Evolutionary conservation across 2,329 filamentous ascomycete genomes (phyloP), one percentile per base, ranked within the genome.

Genomic region (Nannizziopsis barbatae): DNA sequence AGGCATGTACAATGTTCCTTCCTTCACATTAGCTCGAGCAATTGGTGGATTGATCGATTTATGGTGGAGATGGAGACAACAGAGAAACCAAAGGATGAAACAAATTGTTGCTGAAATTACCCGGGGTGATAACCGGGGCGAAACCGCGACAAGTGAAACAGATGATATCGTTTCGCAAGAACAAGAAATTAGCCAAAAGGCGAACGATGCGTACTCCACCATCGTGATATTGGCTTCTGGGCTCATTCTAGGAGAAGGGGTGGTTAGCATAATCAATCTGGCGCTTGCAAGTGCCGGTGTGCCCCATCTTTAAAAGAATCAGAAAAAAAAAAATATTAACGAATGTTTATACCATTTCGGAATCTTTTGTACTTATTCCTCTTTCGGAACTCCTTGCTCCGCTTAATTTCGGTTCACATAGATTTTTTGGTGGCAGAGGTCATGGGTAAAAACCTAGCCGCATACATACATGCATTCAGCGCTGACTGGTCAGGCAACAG

Each of bases 1-100:
- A 58, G 89, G 92, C 42, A 98, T 98, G 80, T 98, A 96, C 68
- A 98, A 96, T 59, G 87, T 90, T 0, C 92, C 92, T 0, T 94
- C 87, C 0, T 98, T 98, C 62, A 98, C 92, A 0, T 71, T 98
- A 33, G 89, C 92, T 0, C 74, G 92, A 53, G 85, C 87, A 0
- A 79, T 86, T 8, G 92, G 92, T 2, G 92, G 92, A 0, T 54
- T 81, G 38, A 67, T 83, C 46, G 81, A 79, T 54, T 88, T 84
- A 75, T 92, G 84, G 68, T 95, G 88, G 88, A 73, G 65, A 5
- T 72, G 71, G 56, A 70, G 39, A 12, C 46, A 52, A 33, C 48
- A 63, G 60, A 68, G 64, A 61, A 66, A 62, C 63, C 70, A 58
- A 67, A 67, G 56, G 52, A 57, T 30, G 47, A 52, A 42, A 41